A percentile compares a stretch with the other conserved stretches of the same genome.
Conservation (phyloP, 345 rosid species). For the Salix caprea region DNA sequence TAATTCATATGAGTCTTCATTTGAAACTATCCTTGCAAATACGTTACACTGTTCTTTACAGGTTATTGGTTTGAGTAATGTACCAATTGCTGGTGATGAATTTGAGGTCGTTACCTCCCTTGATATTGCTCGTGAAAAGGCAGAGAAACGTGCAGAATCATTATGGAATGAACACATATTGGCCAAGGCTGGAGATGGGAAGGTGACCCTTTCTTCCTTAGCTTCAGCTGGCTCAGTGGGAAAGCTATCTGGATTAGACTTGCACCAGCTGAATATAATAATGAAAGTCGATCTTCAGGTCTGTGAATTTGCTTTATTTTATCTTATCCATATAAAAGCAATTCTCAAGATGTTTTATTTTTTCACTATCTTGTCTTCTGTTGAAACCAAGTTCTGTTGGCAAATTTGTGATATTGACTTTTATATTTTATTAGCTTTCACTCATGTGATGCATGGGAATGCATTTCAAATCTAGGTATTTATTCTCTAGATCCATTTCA, state of each 20-base stretch:
- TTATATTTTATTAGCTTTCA: background rate
- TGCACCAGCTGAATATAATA: conserved; percentile 90
- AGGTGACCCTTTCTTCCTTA: conserved; percentile 86
- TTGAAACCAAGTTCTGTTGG: background rate
- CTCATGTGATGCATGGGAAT: background rate
- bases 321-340: background rate
- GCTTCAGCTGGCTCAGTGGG: conserved; percentile 88
- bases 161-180: conserved; percentile 76
- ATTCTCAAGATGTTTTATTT: background rate
- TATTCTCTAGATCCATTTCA: background rate
- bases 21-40: conserved; percentile 7
- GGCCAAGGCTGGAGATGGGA: conserved; percentile 95
- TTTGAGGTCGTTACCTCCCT: conserved; percentile 81
- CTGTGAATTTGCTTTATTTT: conserved; percentile 10
- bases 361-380: conserved; percentile 3
- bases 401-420: background rate
- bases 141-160: conserved; percentile 63
- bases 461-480: background rate
- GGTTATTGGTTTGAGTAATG: conserved; percentile 87
- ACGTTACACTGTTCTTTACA: conserved; percentile 27
- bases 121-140: conserved; percentile 83
- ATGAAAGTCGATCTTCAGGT: conserved; percentile 98
- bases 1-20: background rate
- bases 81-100: conserved; percentile 88
- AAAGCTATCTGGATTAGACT: conserved; percentile 79